These are phyloP conservation scores for Globisporangium heterothallicum DNA, from an alignment of 352 stramenopile genomes.

Conservation along the genomic window DNA sequence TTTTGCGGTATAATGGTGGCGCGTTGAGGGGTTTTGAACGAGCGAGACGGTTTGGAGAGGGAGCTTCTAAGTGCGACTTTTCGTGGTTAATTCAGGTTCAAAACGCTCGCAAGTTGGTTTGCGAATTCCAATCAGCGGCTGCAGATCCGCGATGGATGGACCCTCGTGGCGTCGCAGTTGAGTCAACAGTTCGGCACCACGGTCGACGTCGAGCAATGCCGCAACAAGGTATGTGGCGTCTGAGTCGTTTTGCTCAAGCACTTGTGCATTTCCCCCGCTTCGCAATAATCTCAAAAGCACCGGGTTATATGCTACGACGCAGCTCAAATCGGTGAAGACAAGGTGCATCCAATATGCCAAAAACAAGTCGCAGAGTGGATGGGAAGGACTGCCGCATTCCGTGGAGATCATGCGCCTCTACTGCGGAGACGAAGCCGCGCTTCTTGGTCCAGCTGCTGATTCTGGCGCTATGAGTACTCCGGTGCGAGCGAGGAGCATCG, in stretches of 20 bases:
- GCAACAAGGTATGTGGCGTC: constrained; percentile 1
- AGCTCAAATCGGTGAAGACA: background rate
- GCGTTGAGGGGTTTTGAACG: too few species aligned
- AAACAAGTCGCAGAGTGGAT: background rate
- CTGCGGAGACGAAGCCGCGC: background rate
- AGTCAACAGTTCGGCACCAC: background rate
- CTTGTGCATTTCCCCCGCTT: background rate
- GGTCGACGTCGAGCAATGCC: background rate
- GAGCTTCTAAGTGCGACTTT: too few species aligned
- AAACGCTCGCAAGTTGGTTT: background rate
- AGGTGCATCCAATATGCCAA: background rate
- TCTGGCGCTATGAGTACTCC: too few species aligned
- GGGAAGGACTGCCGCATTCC: background rate
- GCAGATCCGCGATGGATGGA: background rate
- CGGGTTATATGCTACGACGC: too few species aligned
- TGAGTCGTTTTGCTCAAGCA: background rate
- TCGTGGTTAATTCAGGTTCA: background rate
- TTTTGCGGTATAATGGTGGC: background rate
- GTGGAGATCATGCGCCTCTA: background rate
- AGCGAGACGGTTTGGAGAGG: too few species aligned
- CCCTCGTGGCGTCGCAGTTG: background rate
- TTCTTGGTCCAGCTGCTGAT: too few species aligned
- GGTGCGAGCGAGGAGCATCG: too few species aligned
- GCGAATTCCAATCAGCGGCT: background rate
- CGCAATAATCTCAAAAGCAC: too few species aligned